Evolutionary conservation across 1,139 yeast species (phyloP).

Genomic region (Debaryomyces sp.): DNA sequence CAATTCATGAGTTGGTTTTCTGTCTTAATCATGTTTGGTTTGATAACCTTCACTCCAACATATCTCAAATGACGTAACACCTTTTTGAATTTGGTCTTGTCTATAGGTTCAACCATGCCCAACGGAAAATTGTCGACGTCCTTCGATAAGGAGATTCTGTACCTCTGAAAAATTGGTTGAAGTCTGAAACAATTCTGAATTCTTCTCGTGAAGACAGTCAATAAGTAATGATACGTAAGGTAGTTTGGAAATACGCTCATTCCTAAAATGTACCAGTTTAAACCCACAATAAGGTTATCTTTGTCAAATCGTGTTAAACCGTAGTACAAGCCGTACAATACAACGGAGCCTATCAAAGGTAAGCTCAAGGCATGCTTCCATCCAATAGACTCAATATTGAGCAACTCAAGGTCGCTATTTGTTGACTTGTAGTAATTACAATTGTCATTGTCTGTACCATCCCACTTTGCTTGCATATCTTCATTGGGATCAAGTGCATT

Average conservation of each 20-base stretch:
- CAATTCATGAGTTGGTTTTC: conserved; percentile 31
- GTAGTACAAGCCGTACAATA: conserved; percentile 38
- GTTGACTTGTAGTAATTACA: conserved; percentile 20
- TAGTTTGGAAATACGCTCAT: conserved; percentile 28
- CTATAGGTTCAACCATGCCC: conserved; percentile 23
- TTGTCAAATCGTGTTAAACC: conserved; percentile 30
- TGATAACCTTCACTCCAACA: conserved; percentile 19
- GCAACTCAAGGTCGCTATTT: conserved; percentile 19
- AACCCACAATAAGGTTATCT: conserved; percentile 26
- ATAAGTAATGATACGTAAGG: conserved; percentile 20
- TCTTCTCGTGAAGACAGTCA: conserved; percentile 24
- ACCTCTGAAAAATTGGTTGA: conserved; percentile 19
- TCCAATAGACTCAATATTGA: conserved; percentile 15
- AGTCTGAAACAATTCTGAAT: conserved; percentile 17
- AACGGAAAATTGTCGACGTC: conserved; percentile 25
- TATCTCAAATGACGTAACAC: conserved; percentile 15
- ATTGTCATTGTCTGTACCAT: conserved; percentile 48
- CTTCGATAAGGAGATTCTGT: conserved; percentile 19
- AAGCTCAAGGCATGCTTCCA: conserved; percentile 33
- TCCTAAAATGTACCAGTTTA: conserved; percentile 35
- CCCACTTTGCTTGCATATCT: conserved; percentile 36
- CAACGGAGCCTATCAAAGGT: conserved; percentile 44
- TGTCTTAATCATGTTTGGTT: conserved; percentile 22
- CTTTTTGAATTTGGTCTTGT: conserved; percentile 13
- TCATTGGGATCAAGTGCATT: conserved; percentile 45